These are phyloP conservation scores for Macadamia tetraphylla DNA, from an alignment of 164 flowering plant species.

Conservation along the genomic window DNA sequence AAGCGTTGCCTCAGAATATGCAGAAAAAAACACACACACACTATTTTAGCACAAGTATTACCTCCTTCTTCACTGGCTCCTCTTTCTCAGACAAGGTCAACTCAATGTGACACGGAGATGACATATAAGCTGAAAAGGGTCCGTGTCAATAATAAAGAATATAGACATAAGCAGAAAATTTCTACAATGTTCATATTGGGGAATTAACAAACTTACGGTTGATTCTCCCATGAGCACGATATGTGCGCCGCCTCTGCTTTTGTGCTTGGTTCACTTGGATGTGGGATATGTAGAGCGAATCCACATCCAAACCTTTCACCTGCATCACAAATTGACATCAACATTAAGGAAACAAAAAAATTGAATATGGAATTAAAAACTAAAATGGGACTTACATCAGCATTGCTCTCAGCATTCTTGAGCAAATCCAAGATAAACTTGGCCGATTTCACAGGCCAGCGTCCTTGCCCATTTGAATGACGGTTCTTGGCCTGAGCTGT, in stretches of 20 bases:
- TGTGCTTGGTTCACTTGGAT: conserved; percentile 87
- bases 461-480: conserved; percentile 93
- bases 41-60: conserved; percentile 12
- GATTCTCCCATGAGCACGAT: conserved; percentile 90
- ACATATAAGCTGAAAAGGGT: conserved; percentile 70
- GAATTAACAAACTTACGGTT: conserved; percentile 46
- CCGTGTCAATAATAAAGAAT: too few relatives aligned
- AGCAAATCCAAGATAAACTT: conserved; percentile 78
- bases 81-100: conserved; percentile 83
- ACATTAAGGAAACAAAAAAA: too few relatives aligned
- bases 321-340: conserved; percentile 13
- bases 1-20: background rate
- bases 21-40: too few relatives aligned
- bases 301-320: conserved; percentile 89
- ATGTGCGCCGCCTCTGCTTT: conserved; percentile 84
- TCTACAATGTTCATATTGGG: too few relatives aligned
- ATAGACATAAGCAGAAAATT: background rate
- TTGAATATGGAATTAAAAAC: background rate
- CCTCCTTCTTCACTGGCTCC: conserved; percentile 84
- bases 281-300: conserved; percentile 65
- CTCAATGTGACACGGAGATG: conserved; percentile 92
- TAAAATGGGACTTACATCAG: conserved; percentile 48
- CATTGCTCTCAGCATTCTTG: conserved; percentile 96
- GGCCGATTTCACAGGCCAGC: conserved; percentile 95
- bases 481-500: conserved; percentile 94